These are phyloP conservation scores for Hebeloma cylindrosporum DNA, from an alignment of 768 basidiomycete genomes.

Conservation along the genomic window DNA sequence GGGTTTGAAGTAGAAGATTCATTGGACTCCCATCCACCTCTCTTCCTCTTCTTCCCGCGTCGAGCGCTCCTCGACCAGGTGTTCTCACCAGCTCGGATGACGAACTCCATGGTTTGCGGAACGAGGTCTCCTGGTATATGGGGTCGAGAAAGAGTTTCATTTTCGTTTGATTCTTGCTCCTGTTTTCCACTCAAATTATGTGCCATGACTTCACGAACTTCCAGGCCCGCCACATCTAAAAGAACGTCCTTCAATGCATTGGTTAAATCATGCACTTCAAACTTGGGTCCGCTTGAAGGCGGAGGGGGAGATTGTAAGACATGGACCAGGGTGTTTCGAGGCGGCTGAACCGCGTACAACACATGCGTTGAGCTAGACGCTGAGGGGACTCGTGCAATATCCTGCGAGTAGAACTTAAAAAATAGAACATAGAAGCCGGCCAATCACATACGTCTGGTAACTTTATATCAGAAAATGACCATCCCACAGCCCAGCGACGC, in stretches of 20 bases:
- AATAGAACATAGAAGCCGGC: not conserved
- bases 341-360: conserved; percentile 55
- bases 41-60: too few relatives aligned
- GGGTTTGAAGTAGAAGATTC: too few relatives aligned
- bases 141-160: not conserved
- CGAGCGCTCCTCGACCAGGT: conserved; percentile 68
- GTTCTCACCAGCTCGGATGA: conserved; percentile 25
- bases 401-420: conserved; percentile 18
- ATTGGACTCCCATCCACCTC: too few relatives aligned
- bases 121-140: not conserved
- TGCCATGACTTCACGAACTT: conserved; percentile 27
- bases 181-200: too few relatives aligned
- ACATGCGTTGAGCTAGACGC: conserved; percentile 33
- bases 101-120: conserved; percentile 3
- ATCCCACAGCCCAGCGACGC: conserved; percentile 87
- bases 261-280: not conserved
- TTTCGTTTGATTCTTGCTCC: too few relatives aligned
- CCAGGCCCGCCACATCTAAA: conserved; percentile 31
- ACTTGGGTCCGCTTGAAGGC: not conserved
- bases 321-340: conserved; percentile 55
- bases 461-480: conserved; percentile 68
- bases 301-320: conserved; percentile 23
- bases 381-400: conserved; percentile 34
- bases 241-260: conserved; percentile 18
- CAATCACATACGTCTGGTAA: conserved; percentile 76